phyloP scores from a whole-genome alignment of 371 early-diverging fungal genomes.

The Mortierella sp. region DNA sequence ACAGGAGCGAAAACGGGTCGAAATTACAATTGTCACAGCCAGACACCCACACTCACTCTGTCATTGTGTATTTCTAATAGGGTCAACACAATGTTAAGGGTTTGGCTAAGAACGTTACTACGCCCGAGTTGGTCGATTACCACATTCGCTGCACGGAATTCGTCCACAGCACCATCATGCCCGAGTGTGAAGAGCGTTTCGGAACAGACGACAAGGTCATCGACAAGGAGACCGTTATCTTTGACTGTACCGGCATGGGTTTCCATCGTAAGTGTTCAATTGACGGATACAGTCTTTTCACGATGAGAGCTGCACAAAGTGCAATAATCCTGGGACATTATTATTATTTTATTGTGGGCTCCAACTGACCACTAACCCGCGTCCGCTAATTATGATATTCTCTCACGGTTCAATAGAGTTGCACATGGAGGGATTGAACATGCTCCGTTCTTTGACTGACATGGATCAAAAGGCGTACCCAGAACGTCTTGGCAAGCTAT shows the following conservation, averaged over 20 bases:
- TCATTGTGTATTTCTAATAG: slow-evolving; percentile 39
- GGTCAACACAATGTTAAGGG: slow-evolving; percentile 82
- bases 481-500: slow-evolving; percentile 83
- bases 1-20: neutral
- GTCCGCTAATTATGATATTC: neutral
- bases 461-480: slow-evolving; percentile 88
- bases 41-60: neutral
- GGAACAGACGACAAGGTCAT: slow-evolving; percentile 67
- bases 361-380: slow-evolving; percentile 10
- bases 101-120: slow-evolving; percentile 73
- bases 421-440: slow-evolving; percentile 82
- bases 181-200: slow-evolving; percentile 76
- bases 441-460: slow-evolving; percentile 81
- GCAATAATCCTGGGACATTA: neutral
- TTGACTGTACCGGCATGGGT: slow-evolving; percentile 87
- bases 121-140: slow-evolving; percentile 76
- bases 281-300: neutral
- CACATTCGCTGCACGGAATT: slow-evolving; percentile 88
- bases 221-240: slow-evolving; percentile 85
- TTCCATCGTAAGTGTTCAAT: slow-evolving; percentile 67
- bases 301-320: neutral
- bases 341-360: neutral
- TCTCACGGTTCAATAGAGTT: slow-evolving; percentile 63
- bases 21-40: neutral
- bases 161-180: slow-evolving; percentile 76